phyloP scores from a whole-genome alignment of 371 early-diverging fungal genomes.

The Coemansia sp. region DNA sequence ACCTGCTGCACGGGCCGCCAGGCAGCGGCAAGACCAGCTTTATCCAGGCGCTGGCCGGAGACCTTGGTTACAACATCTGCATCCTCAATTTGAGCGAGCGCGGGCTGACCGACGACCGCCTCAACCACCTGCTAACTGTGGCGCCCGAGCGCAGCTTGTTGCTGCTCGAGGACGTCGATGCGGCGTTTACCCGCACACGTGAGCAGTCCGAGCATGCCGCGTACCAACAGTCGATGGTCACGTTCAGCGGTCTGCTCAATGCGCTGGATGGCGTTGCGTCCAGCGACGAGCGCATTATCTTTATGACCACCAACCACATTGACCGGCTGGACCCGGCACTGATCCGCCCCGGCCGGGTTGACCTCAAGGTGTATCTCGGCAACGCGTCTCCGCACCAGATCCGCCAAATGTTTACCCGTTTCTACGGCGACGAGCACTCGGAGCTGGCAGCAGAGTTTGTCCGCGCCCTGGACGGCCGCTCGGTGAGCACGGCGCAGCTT shows the following conservation, averaged over 20 bases:
- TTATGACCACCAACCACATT: constrained; percentile 99
- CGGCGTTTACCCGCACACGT: constrained; percentile 84
- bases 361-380: constrained; percentile 87
- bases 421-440: constrained; percentile 66
- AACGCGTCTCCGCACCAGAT: constrained; percentile 80
- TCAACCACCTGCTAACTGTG: constrained; percentile 90
- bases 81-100: constrained; percentile 92
- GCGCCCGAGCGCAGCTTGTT: constrained; percentile 95
- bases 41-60: constrained; percentile 97
- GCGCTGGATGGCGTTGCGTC: constrained; percentile 99
- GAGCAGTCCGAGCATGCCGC: constrained; percentile 58
- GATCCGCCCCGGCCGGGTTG: constrained; percentile 98
- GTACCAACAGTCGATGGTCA: constrained; percentile 87
- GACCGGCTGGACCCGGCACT: constrained; percentile 96
- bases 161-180: constrained; percentile 99
- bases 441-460: constrained; percentile 73
- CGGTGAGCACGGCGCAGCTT: constrained; percentile 79
- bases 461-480: constrained; percentile 53
- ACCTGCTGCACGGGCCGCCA: constrained; percentile 97
- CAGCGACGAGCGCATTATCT: constrained; percentile 94
- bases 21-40: constrained; percentile 99
- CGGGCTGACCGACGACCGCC: constrained; percentile 93
- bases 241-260: constrained; percentile 98
- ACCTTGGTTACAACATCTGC: constrained; percentile 96
- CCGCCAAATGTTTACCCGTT: constrained; percentile 79